Percentiles rank a stretch among this genome's conserved stretches.
Conservation (phyloP, 179 eudicot species). For the Carnegiea gigantea region DNA sequence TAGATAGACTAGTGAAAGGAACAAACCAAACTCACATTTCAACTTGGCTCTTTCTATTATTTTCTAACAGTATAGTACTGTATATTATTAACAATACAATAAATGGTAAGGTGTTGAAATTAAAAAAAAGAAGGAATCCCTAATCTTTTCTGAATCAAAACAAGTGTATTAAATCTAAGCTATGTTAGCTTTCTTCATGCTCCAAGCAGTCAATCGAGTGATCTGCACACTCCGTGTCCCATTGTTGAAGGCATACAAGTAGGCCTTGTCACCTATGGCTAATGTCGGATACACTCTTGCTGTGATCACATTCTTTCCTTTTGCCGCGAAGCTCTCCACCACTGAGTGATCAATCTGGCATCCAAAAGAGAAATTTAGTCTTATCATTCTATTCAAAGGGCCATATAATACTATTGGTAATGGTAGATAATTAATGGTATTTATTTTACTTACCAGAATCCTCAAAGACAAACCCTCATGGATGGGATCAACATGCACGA, state of each 20-base stretch:
- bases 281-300: slow-evolving; percentile 65
- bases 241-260: slow-evolving; percentile 53
- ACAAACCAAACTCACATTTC: background rate
- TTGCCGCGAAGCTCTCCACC: slow-evolving; percentile 59
- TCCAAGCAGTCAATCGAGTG: slow-evolving; percentile 51
- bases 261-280: slow-evolving; percentile 43
- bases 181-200: slow-evolving; percentile 46
- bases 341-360: slow-evolving; percentile 64
- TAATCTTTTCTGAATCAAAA: background rate
- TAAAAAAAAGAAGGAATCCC: background rate
- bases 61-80: background rate
- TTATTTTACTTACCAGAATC: slow-evolving; percentile 41
- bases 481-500: slow-evolving; percentile 42
- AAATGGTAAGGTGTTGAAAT: background rate
- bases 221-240: slow-evolving; percentile 40
- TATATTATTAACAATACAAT: background rate
- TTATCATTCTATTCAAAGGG: background rate
- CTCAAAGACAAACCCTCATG: slow-evolving; percentile 42
- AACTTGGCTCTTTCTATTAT: background rate
- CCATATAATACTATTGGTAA: background rate
- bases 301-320: slow-evolving; percentile 59
- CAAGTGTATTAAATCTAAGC: background rate
- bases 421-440: background rate
- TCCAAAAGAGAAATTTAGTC: background rate
- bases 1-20: background rate